Evolutionary conservation across 139 green algal genomes (phyloP), one percentile per base, ranked within the genome.

Genomic region (Volvox reticuliferus): DNA sequence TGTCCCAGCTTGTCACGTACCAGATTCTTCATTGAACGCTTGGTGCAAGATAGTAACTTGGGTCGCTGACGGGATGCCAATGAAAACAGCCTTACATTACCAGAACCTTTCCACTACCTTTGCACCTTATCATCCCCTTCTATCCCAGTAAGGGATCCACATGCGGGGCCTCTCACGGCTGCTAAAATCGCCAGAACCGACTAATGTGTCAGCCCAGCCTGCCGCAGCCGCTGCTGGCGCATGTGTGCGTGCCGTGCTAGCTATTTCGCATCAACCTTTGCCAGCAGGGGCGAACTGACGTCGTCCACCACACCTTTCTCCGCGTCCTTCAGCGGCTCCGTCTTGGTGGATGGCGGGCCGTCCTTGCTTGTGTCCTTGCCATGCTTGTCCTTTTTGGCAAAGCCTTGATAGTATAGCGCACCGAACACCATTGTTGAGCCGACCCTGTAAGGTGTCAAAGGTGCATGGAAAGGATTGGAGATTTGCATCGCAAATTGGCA

Each of bases 371-470:
- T 20, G 32, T 73, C 67, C 18, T 71, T n/a, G 32, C 88, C 71
- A 35, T 90, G 82, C 71, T 87, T 84, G 30, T 22, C 79, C 37
- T 93, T 95, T 89, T 94, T 93, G 14, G 89, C 86, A 63, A 95
- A 94, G 26, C 89, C 93, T 79, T 97, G 94, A 90, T 96, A 97
- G 93, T 97, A 96, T 33, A 96, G 92, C 0, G 94, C 77, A 30
- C 91, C 93, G 26, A 97, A 96, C 17, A 96, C 94, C 50, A 97
- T 91, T 82, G 79, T 14, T 50, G 94, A 96, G 87, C 94, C 95
- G 32, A 77, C 37, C 92, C 94, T 96, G 86, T 50, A 13, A 28
- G 44, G n/a, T 55, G 44, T 96, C 79, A 35, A 13, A 28, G 44
- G n/a, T 55, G 44, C 44, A 9, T 55, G 44, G 44, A 55, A 55